A percentile compares a stretch with the other conserved stretches of the same genome.
Evolutionary conservation across 306 rosid species (phyloP).

Genomic region (Prunus mume): DNA sequence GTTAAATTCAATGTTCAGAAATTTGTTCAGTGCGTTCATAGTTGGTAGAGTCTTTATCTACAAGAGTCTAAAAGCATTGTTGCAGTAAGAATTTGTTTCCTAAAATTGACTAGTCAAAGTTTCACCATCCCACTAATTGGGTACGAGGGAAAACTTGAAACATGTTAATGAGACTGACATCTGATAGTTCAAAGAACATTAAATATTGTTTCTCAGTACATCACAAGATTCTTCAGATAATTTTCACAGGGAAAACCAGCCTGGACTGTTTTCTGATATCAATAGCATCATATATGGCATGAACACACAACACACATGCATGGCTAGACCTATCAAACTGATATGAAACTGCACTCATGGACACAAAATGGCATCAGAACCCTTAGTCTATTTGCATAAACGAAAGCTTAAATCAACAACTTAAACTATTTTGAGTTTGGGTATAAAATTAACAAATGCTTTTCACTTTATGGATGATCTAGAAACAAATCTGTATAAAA

Average conservation of each 20-base stretch:
- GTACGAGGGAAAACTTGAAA: slow-evolving; percentile 2
- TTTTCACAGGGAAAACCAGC: background rate
- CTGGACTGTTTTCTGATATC: background rate
- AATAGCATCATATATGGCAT: background rate
- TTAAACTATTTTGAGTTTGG: background rate
- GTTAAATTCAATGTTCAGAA: background rate
- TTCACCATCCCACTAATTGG: slow-evolving; percentile 18
- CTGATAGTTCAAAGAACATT: background rate
- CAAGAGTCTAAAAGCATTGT: background rate
- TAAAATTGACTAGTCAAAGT: slow-evolving; percentile 4
- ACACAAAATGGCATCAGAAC: background rate
- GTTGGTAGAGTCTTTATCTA: slow-evolving; percentile 4
- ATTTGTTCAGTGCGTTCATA: background rate
- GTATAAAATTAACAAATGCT: background rate
- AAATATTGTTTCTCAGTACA: background rate
- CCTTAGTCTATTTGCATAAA: background rate
- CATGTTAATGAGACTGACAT: background rate
- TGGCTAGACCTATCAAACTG: background rate
- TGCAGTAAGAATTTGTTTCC: background rate
- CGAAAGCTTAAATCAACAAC: background rate
- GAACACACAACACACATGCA: background rate
- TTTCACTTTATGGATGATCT: slow-evolving; percentile 1
- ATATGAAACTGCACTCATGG: background rate
- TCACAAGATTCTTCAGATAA: background rate
- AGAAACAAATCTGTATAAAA: background rate